Conservation (phyloP, 2,329 filamentous ascomycete genomes). For the Pyrenochaeta sp. region DNA sequence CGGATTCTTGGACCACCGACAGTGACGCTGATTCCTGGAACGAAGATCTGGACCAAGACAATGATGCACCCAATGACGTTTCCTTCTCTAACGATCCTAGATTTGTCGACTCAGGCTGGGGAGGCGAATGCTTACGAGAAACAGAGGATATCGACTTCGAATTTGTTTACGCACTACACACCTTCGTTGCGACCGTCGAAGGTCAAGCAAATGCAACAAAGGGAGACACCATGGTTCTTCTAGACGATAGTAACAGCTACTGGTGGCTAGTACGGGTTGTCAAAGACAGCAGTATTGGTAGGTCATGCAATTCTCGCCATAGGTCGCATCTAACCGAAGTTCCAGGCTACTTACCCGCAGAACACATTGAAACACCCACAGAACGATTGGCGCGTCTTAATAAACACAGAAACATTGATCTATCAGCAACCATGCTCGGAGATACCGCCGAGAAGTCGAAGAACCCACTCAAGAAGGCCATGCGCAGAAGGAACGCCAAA, state of each 20-base stretch:
- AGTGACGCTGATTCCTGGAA: slow-evolving; percentile 50
- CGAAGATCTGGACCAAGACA: slow-evolving; percentile 41
- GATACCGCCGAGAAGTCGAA: slow-evolving; percentile 81
- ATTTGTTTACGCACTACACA: slow-evolving; percentile 97
- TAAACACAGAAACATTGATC: slow-evolving; percentile 96
- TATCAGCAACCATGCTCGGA: slow-evolving; percentile 75
- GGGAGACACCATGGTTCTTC: slow-evolving; percentile 96
- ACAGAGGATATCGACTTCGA: slow-evolving; percentile 99
- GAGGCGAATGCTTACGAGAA: slow-evolving; percentile 84
- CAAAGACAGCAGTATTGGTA: slow-evolving; percentile 94
- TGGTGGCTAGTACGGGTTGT: slow-evolving; percentile 99
- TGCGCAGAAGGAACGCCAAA: slow-evolving; percentile 82
- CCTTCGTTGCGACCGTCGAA: slow-evolving; percentile 96
- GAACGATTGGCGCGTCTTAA: slow-evolving; percentile 92
- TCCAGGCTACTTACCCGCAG: slow-evolving; percentile 94
- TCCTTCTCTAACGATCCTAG: slow-evolving; percentile 65
- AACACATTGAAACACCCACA: slow-evolving; percentile 98
- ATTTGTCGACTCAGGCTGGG: slow-evolving; percentile 77
- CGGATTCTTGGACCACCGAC: slow-evolving; percentile 47
- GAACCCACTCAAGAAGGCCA: slow-evolving; percentile 82
- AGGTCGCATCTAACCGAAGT: slow-evolving; percentile 4
- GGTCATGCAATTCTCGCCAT: slow-evolving; percentile 24
- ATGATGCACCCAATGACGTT: slow-evolving; percentile 69
- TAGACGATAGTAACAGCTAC: slow-evolving; percentile 99
- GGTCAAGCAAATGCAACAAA: slow-evolving; percentile 98